Evolutionary conservation across 1,284 basidiomycete species (phyloP).

Genomic region (Apiotrichum sp.): DNA sequence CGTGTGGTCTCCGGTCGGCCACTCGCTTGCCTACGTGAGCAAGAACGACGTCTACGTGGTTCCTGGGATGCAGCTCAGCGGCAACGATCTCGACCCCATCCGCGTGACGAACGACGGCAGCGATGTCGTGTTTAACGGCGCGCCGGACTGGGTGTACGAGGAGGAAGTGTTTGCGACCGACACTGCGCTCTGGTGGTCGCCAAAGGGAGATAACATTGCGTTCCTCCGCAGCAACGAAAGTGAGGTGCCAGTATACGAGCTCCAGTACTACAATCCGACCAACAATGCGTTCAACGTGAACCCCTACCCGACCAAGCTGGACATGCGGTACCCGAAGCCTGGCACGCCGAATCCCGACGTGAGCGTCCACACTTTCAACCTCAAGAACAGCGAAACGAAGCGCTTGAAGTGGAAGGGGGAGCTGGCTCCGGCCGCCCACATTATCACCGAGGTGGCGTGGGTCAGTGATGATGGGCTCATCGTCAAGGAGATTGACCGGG

Average conservation of each 20-base stretch:
- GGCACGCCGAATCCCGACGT: conserved; percentile 86
- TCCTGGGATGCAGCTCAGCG: conserved; percentile 43
- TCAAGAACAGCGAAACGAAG: conserved; percentile 51
- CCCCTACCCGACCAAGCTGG: conserved; percentile 69
- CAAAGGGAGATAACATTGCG: conserved; percentile 70
- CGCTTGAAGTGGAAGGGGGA: conserved; percentile 63
- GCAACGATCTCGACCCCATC: conserved; percentile 44
- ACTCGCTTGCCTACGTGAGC: conserved; percentile 72
- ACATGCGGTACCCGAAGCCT: conserved; percentile 64
- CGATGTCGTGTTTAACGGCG: conserved; percentile 80
- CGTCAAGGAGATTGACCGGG: conserved; percentile 78
- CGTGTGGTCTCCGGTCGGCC: conserved; percentile 75
- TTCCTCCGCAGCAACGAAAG: conserved; percentile 87
- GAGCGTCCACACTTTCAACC: conserved; percentile 73
- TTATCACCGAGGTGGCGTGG: conserved; percentile 82
- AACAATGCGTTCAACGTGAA: conserved; percentile 60
- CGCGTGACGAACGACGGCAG: conserved; percentile 78
- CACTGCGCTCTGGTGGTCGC: conserved; percentile 85
- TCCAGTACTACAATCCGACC: conserved; percentile 85
- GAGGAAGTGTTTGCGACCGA: conserved; percentile 76
- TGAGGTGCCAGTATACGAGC: conserved; percentile 72
- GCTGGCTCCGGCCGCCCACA: conserved; percentile 57
- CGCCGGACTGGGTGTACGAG: conserved; percentile 96
- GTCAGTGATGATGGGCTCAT: conserved; percentile 68
- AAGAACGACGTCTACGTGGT: conserved; percentile 79